Percentiles rank a stretch among this genome's conserved stretches.
These are phyloP conservation scores for Fusarium fujikuroi DNA, from an alignment of 2,329 filamentous ascomycete genomes.

Conservation along the genomic window DNA sequence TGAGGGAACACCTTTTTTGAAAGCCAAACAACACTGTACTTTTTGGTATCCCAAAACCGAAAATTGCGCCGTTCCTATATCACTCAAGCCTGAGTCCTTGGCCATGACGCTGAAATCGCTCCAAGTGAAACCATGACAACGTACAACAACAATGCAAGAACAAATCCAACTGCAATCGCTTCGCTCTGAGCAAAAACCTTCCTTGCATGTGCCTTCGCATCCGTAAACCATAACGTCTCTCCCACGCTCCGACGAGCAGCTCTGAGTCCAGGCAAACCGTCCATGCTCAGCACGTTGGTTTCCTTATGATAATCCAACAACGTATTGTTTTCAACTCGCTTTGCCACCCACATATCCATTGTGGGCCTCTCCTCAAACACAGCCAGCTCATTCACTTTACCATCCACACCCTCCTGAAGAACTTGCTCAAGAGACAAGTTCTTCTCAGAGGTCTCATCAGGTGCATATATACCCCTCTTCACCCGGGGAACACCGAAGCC, in stretches of 20 bases:
- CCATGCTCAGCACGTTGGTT: slow-evolving; percentile 66
- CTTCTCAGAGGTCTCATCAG: slow-evolving; percentile 36
- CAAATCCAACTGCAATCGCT: slow-evolving; percentile 49
- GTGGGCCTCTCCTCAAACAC: slow-evolving; percentile 66
- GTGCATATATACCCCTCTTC: slow-evolving; percentile 52
- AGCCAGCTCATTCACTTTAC: slow-evolving; percentile 49
- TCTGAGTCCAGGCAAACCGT: slow-evolving; percentile 67
- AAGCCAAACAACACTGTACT: slow-evolving; percentile 39
- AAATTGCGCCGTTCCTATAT: slow-evolving; percentile 39
- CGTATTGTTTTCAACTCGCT: slow-evolving; percentile 60
- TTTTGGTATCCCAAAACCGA: slow-evolving; percentile 41
- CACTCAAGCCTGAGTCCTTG: slow-evolving; percentile 28
- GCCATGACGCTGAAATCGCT: slow-evolving; percentile 35
- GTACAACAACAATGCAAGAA: slow-evolving; percentile 47
- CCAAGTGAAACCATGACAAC: slow-evolving; percentile 40
- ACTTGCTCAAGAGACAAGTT: slow-evolving; percentile 36
- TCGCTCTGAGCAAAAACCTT: slow-evolving; percentile 47
- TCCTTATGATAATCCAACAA: slow-evolving; percentile 65
- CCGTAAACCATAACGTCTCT: slow-evolving; percentile 58
- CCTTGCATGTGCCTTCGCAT: slow-evolving; percentile 46
- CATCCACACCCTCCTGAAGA: slow-evolving; percentile 39
- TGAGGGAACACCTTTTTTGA: slow-evolving; percentile 19
- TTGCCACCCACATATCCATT: slow-evolving; percentile 62
- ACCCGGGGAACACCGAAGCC: slow-evolving; percentile 72
- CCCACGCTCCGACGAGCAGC: slow-evolving; percentile 62